These are phyloP conservation scores for Fusarium sp. DNA, from an alignment of 2,329 filamentous ascomycete genomes.

Conservation along the genomic window DNA sequence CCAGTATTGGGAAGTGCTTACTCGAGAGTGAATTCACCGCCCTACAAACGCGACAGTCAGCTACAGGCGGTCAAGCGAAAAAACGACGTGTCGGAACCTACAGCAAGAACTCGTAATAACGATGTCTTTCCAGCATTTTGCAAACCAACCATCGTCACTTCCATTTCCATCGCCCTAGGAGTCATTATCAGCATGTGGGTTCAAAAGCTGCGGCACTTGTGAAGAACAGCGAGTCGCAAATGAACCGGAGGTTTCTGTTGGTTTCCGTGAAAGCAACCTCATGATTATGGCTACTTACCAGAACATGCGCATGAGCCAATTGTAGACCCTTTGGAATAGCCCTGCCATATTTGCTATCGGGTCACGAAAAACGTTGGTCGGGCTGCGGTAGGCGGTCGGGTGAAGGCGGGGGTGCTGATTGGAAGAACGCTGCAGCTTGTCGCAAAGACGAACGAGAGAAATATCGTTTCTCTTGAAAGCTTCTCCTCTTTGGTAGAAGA, in stretches of 20 bases:
- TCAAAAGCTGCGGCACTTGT: constrained; percentile 19
- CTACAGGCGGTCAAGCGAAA: constrained; percentile 32
- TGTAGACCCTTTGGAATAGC: constrained; percentile 93
- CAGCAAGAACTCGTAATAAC: constrained; percentile 89
- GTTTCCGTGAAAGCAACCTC: constrained; percentile 13
- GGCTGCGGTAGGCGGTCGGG: constrained; percentile 40
- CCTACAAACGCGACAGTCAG: constrained; percentile 63
- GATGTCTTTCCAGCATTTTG: constrained; percentile 99
- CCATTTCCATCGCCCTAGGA: constrained; percentile 95
- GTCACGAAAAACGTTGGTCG: constrained; percentile 34
- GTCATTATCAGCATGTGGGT: constrained; percentile 40
- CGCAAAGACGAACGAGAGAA: constrained; percentile 14
- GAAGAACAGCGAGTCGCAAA: constrained; percentile 13
- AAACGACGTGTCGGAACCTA: constrained; percentile 63
- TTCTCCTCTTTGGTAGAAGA: constrained; percentile 8
- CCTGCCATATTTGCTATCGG: constrained; percentile 75
- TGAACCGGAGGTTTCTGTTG: constrained; percentile 8
- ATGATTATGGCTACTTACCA: constrained; percentile 71
- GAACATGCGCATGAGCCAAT: constrained; percentile 97
- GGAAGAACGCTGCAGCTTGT: constrained; percentile 29
- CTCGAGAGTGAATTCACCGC: constrained; percentile 98
- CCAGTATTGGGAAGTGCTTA: constrained; percentile 63
- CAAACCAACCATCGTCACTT: constrained; percentile 98
- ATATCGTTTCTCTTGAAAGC: constrained; percentile 14
- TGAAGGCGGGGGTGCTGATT: constrained; percentile 42